Base-by-base conservation (phyloP, 139 green algal species). In the Coelastrella sp. region DNA sequence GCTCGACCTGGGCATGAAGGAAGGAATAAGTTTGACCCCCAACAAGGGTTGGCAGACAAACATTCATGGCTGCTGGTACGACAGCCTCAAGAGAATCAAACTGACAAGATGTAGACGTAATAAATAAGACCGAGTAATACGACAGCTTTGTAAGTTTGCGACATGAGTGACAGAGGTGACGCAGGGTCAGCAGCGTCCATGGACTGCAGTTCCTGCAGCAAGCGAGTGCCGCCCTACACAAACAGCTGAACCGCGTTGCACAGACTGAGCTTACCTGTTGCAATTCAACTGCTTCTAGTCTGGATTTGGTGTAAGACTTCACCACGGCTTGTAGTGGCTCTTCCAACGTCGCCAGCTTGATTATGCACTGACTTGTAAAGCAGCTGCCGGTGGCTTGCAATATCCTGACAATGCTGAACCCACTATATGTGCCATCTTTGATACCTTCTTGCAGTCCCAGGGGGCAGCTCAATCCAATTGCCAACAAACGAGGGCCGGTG, bases 1-100 rank as follows among this genome's bases (percentile, higher is more conserved):
- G 66, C 50, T 80, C 48, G 25, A 86, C 48, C 80, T 86, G 79
- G 17, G n/a, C n/a, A n/a, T n/a, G n/a, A n/a, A n/a, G n/a, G n/a
- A n/a, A n/a, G n/a, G n/a, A n/a, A n/a, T n/a, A n/a, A n/a, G n/a
- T n/a, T n/a, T n/a, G n/a, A n/a, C n/a, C n/a, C n/a, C n/a, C n/a
- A n/a, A n/a, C n/a, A n/a, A n/a, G n/a, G n/a, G n/a, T n/a, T n/a
- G n/a, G n/a, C n/a, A n/a, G n/a, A n/a, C n/a, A n/a, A n/a, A n/a
- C n/a, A n/a, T n/a, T n/a, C n/a, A n/a, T n/a, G n/a, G n/a, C n/a
- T n/a, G 0, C 48, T 57, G 48, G 48, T 57, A 15, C 48, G 17
- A 57, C 2, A 1, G 48, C 48, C 13, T 11, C n/a, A n/a, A n/a
- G n/a, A n/a, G n/a, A n/a, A n/a, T n/a, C n/a, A n/a, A n/a, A n/a